Percentiles rank a stretch among this genome's conserved stretches.
phyloP scores from a whole-genome alignment of 345 rosid genomes.

The Moricandia arvensis region DNA sequence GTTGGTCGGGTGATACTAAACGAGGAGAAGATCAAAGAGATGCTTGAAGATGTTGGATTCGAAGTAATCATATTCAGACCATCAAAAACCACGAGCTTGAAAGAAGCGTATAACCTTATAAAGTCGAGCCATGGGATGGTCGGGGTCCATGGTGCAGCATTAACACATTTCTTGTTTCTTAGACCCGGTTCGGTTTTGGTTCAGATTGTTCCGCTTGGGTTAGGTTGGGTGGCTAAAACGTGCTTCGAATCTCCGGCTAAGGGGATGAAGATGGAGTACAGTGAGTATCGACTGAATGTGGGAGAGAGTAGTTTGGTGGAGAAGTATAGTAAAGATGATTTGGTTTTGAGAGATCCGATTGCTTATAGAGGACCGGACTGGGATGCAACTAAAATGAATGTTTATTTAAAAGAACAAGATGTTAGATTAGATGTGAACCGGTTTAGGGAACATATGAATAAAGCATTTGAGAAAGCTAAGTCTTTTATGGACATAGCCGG shows the following conservation, averaged over 20 bases:
- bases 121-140: constrained; percentile 56
- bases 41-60: constrained; percentile 48
- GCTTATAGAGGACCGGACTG: constrained; percentile 41
- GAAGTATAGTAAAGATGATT: constrained; percentile 43
- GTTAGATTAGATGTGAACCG: constrained; percentile 45
- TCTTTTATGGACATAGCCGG: constrained; percentile 41
- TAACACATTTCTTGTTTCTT: constrained; percentile 55
- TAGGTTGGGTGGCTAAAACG: constrained; percentile 43
- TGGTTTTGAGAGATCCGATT: constrained; percentile 47
- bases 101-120: constrained; percentile 38
- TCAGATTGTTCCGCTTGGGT: constrained; percentile 59
- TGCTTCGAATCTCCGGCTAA: constrained; percentile 44
- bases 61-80: constrained; percentile 46
- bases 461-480: constrained; percentile 43
- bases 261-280: constrained; percentile 49
- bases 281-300: constrained; percentile 38
- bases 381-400: constrained; percentile 44
- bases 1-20: constrained; percentile 44
- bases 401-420: constrained; percentile 63
- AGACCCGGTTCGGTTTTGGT: constrained; percentile 47
- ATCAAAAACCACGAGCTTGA: constrained; percentile 22
- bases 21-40: constrained; percentile 20
- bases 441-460: constrained; percentile 44
- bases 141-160: constrained; percentile 66
- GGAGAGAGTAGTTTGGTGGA: constrained; percentile 55